Percentiles rank a stretch among this genome's conserved stretches.
phyloP scores from a whole-genome alignment of 768 basidiomycete species.

The Mycena latifolia region DNA sequence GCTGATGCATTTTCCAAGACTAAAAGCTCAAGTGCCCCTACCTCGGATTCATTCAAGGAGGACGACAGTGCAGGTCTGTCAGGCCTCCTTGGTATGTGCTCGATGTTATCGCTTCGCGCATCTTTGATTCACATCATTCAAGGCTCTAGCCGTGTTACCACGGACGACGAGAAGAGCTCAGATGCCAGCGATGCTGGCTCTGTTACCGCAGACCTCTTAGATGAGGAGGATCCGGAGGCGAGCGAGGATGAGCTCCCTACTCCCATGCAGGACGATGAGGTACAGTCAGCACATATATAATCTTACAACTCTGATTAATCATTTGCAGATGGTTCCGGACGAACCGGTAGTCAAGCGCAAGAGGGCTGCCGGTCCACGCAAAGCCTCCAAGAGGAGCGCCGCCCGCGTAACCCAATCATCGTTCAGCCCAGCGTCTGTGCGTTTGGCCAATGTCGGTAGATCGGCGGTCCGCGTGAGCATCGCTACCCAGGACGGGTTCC shows the following conservation, averaged over 20 bases:
- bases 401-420: background rate
- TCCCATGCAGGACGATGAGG: too few relatives aligned
- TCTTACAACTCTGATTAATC: background rate
- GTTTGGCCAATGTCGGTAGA: constrained; percentile 4
- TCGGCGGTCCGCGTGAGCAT: constrained; percentile 1
- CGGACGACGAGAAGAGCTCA: background rate
- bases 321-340: background rate
- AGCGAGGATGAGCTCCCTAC: too few relatives aligned
- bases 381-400: too few relatives aligned
- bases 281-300: too few relatives aligned
- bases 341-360: background rate
- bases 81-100: background rate
- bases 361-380: background rate
- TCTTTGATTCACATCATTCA: background rate
- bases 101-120: too few relatives aligned
- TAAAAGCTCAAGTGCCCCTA: too few relatives aligned
- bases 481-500: constrained; percentile 8
- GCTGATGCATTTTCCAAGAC: background rate
- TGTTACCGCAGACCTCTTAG: background rate
- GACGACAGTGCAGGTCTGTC: background rate
- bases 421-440: constrained; percentile 2
- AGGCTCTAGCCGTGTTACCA: background rate
- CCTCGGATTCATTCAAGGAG: too few relatives aligned
- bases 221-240: background rate
- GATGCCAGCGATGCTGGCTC: background rate